Conservation (phyloP, 2,329 filamentous ascomycete genomes). For the Phaeomoniella chlamydospora region DNA sequence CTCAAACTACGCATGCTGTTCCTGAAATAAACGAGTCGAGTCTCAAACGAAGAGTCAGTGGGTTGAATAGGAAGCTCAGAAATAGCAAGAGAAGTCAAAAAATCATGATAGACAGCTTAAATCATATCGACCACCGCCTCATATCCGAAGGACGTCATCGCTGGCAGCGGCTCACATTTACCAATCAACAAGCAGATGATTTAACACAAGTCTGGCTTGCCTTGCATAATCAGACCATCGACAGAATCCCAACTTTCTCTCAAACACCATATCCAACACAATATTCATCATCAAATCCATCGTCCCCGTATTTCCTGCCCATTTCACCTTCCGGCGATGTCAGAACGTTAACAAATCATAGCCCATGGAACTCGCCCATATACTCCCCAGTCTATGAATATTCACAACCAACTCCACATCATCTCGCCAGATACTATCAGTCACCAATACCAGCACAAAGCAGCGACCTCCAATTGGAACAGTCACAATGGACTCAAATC, state of each 20-base stretch:
- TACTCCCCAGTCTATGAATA: neutral
- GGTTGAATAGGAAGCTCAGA: slow-evolving; percentile 3
- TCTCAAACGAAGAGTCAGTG: slow-evolving; percentile 3
- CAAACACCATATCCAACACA: neutral
- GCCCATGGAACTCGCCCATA: neutral
- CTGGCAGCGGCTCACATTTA: neutral
- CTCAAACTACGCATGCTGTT: neutral
- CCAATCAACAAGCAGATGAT: neutral
- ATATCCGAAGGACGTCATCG: neutral
- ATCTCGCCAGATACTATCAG: neutral
- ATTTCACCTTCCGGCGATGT: neutral
- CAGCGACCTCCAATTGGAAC: neutral
- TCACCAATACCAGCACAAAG: neutral
- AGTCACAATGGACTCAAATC: neutral
- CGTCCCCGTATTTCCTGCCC: neutral
- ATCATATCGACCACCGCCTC: neutral
- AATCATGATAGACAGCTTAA: slow-evolving; percentile 2
- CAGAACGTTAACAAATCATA: neutral
- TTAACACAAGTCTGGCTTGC: neutral
- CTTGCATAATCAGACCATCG: too few relatives aligned
- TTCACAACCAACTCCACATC: neutral
- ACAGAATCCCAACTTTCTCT: neutral
- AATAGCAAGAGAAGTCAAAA: slow-evolving; percentile 2
- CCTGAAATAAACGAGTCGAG: neutral
- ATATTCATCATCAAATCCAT: neutral